A percentile compares a stretch with the other conserved stretches of the same genome.
Evolutionary conservation across 805 yeast genomes (phyloP).

Genomic region (Komagataella pseudopastoris): DNA sequence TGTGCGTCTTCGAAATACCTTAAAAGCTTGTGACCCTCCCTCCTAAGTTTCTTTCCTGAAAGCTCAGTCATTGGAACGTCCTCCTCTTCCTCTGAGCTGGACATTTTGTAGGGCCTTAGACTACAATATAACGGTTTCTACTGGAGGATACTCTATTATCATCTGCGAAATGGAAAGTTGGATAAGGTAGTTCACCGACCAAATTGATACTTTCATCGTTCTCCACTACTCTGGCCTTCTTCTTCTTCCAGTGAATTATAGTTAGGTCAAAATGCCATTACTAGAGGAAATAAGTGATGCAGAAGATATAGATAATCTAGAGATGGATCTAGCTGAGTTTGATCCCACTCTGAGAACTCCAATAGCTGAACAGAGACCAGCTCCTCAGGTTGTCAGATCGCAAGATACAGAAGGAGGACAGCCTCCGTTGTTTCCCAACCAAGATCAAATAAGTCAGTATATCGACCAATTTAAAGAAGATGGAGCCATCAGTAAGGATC

Average conservation of each 20-base stretch:
- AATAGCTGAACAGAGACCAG: conserved; percentile 49
- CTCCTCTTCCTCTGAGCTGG: not conserved
- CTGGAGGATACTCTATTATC: not conserved
- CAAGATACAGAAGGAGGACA: conserved; percentile 25
- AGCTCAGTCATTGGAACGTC: not conserved
- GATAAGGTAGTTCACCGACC: not conserved
- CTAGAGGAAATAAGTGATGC: conserved; percentile 65
- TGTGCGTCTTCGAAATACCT: conserved; percentile 33
- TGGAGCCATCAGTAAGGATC: conserved; percentile 6
- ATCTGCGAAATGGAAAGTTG: not conserved
- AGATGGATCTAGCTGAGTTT: conserved; percentile 86
- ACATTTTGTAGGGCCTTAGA: not conserved
- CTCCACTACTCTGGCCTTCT: not conserved
- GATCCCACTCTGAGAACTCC: conserved; percentile 63
- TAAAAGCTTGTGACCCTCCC: conserved; percentile 12
- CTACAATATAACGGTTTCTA: not conserved
- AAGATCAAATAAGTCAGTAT: conserved; percentile 6
- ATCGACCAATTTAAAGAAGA: conserved; percentile 2
- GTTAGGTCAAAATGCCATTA: conserved; percentile 33
- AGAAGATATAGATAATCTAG: conserved; percentile 83
- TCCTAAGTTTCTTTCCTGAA: conserved; percentile 3
- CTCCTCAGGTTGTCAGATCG: conserved; percentile 47
- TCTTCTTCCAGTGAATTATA: not conserved
- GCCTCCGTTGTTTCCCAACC: conserved; percentile 9
- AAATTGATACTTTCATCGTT: not conserved